Base-by-base conservation (phyloP, 2,329 filamentous ascomycete species). In the Hymenoscyphus fraxineus region DNA sequence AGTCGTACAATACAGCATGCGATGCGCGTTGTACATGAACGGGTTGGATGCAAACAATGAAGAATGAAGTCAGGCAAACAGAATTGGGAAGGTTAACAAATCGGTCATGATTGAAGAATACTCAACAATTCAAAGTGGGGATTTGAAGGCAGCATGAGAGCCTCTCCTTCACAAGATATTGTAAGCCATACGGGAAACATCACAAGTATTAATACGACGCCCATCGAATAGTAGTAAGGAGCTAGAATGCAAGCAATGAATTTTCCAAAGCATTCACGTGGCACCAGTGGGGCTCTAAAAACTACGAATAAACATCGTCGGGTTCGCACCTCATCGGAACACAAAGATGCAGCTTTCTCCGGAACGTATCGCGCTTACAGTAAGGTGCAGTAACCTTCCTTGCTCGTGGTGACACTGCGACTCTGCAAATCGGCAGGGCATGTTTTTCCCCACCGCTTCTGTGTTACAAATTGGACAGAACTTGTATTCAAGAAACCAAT, bases 271-370 rank as follows among this genome's bases (percentile, higher is more conserved):
- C 16, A n/a, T 7, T 44, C 16, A 44, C 41, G 41, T 44, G 41
- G 16, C 3, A 16, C 13, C 41, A 44, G 41, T 6, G 41, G 16
- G 41, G 41, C 41, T 44, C 41, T 19, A 15, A 1, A 16, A 15
- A 2, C 16, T 44, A 44, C 16, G 41, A 44, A 44, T n/a, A 9
- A 22, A 51, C 6, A 4, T 22, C n/a, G 1, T 22, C 44, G 44
- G 44, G n/a, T 27, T 51, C 44, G 44, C 44, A 51, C 44, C 44
- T 51, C n/a, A 51, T 51, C 44, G 44, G 22, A 51, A 51, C 44
- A 51, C 44, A 51, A 51, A 22, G 9, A n/a, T 51, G 44, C 44
- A 12, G 9, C 19, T 22, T 22, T 12, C 6, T 13, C 44, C 22
- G 44, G 44, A 51, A 51, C 44, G 10, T 51, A 9, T 51, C 44